Base-by-base conservation (phyloP, 2,329 filamentous ascomycete genomes). In the Colletotrichum musicola region DNA sequence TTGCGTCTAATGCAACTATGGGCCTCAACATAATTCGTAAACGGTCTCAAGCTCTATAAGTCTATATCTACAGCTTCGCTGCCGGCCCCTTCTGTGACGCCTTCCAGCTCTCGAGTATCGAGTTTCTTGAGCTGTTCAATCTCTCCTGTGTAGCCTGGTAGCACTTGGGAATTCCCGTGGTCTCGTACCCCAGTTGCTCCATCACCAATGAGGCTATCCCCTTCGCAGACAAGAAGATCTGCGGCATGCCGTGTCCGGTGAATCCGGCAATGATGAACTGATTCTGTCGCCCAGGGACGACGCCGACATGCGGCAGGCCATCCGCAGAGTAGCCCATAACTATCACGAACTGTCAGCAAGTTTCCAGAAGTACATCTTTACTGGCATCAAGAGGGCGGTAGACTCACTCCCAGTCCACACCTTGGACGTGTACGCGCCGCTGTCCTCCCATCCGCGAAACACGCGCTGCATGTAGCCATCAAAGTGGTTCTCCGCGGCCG, bases 191-290 rank as follows among this genome's bases (percentile, higher is more conserved):
- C 1, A 53, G 44, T 3, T 71, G 75, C 2, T 77, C 69, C 4
- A 74, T 35, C 0, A 84, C 69, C 82, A 86, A 84, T 25, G 74
- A 68, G 1, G 78, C 81, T 9, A 85, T 50, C 0, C 78, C 82
- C 68, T 81, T 80, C 6, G 78, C 79, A 5, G 78, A 74, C 0
- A 83, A 74, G 20, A 81, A 81, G 18, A 85, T 80, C 25, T 82
- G 72, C 0, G 83, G 80, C 84, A 87, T 87, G 0, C 85, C 85
- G 63, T 86, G 84, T 0, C 85, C 85, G 35, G 80, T 82, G 68
- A 86, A 87, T 0, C 85, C 85, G 0, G 81, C 83, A 22, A 83
- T 74, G n/a, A 87, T 76, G 54, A 79, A 83, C 69, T 83, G 79
- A 6, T 77, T 78, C 2, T 75, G 63, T 54, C 77, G 78, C 0